Conservation (phyloP, 805 yeast species). For the Vanderwaltozyma polyspora region DNA sequence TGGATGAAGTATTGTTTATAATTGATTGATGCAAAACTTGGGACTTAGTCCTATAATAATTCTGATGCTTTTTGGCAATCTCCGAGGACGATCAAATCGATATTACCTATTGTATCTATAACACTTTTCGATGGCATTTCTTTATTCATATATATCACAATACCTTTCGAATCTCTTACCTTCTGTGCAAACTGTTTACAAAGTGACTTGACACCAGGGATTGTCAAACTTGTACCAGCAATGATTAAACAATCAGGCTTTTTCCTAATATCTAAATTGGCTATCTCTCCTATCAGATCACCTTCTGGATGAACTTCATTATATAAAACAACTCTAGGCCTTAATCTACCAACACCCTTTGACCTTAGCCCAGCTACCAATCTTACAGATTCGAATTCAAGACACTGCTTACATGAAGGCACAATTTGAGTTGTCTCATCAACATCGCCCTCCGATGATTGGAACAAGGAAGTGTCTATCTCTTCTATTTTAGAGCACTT, state of each 20-base stretch:
- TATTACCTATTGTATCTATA: constrained; percentile 37
- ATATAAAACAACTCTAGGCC: constrained; percentile 61
- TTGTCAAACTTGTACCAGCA: constrained; percentile 77
- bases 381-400: constrained; percentile 46
- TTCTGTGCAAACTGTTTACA: constrained; percentile 50
- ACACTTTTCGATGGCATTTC: constrained; percentile 44
- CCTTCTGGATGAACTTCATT: constrained; percentile 80
- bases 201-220: constrained; percentile 58
- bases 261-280: constrained; percentile 51
- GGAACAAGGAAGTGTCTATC: constrained; percentile 43
- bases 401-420: constrained; percentile 58
- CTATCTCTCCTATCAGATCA: constrained; percentile 68
- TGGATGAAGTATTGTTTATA: no score
- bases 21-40: no score
- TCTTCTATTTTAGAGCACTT: constrained; percentile 54
- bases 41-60: no score
- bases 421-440: constrained; percentile 6
- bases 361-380: constrained; percentile 51
- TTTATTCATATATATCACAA: constrained; percentile 49
- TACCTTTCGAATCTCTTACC: constrained; percentile 46
- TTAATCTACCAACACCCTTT: constrained; percentile 49
- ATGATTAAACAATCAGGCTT: constrained; percentile 71
- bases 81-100: constrained; percentile 51
- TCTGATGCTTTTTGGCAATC: constrained; percentile 50
- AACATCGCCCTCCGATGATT: constrained; percentile 19